Evolutionary conservation across 2,329 filamentous ascomycete genomes (phyloP), one percentile per base, ranked within the genome.

Genomic region (Colletotrichum sp.): DNA sequence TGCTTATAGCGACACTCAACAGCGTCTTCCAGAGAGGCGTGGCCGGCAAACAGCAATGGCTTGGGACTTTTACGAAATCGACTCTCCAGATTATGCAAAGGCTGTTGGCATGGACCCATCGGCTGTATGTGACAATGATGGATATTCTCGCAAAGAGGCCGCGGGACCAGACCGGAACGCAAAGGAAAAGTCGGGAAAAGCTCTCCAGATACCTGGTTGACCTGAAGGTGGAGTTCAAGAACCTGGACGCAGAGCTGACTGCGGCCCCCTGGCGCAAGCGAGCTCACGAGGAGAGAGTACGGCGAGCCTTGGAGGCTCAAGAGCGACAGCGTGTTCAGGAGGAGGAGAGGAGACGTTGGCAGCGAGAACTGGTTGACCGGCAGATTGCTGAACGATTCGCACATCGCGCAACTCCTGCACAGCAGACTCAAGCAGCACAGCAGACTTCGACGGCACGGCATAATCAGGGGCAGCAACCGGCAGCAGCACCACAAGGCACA

Each of bases 41-140:
- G 7, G 34, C 24, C n/a, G 62, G 59, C 21, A 34, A 36, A 3
- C 29, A 36, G 15, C 21, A 21, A 3, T 73, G 70, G 43, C 29
- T 55, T 9, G 71, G 68, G 27, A 57, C 24, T 16, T 73, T 74
- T 43, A 73, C 69, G 9, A 64, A 69, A n/a, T 27, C n/a, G 16
- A 43, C 27, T 11, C 15, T 74, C 51, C 72, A 74, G 21, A 74
- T 74, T 24, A 74, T 74, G 72, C 21, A 64, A 24, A 47, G 72
- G 38, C 12, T 74, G 15, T 21, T 69, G 11, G 64, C 58, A 18
- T 74, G 72, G 72, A 24, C 57, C 13, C 21, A 69, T 18, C 34
- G 24, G 51, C 16, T 69, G n/a, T 64, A 72, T 9, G 47, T 18
- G 16, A 38, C 33, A 8, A 74, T 74, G 72, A 59, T 55, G n/a